phyloP scores from a whole-genome alignment of 2,329 filamentous ascomycete genomes.

The Bipolaris bicolor region DNA sequence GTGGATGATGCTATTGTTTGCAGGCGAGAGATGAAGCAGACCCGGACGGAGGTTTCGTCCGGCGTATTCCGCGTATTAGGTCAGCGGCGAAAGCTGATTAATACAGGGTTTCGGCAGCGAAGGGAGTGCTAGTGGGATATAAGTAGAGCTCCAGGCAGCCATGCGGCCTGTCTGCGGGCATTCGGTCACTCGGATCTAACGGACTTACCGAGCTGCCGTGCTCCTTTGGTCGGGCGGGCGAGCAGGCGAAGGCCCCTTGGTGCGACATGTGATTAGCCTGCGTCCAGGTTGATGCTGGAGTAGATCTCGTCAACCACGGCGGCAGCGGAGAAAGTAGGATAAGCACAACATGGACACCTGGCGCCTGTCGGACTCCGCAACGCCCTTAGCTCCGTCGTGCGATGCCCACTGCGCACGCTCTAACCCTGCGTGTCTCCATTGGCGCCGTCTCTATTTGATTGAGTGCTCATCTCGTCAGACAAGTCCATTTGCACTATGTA shows the following conservation, averaged over 20 bases:
- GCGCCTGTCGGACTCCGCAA: too few relatives aligned
- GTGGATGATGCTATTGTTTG: conserved; percentile 6
- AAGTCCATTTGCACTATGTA: too few relatives aligned
- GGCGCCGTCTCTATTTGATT: neutral
- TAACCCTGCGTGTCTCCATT: conserved; percentile 1
- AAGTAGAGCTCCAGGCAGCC: conserved; percentile 18
- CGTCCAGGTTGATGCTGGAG: neutral
- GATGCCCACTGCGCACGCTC: neutral
- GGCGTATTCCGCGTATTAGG: conserved; percentile 17
- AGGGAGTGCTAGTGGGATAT: conserved; percentile 11
- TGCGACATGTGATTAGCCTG: conserved; percentile 4
- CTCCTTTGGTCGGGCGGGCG: conserved; percentile 5
- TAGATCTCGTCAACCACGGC: too few relatives aligned
- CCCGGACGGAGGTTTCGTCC: conserved; percentile 23
- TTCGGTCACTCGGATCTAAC: conserved; percentile 4
- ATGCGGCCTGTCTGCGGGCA: neutral
- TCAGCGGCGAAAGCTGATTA: conserved; percentile 21
- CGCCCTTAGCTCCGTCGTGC: too few relatives aligned
- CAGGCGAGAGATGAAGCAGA: conserved; percentile 8
- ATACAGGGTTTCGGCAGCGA: conserved; percentile 10
- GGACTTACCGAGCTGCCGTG: conserved; percentile 4
- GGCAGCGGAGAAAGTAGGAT: too few relatives aligned
- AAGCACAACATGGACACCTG: too few relatives aligned
- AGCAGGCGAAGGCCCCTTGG: neutral
- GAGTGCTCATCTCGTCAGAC: neutral